Conservation (phyloP, 495 filamentous ascomycete genomes). For the Penicillium pancosmium region DNA sequence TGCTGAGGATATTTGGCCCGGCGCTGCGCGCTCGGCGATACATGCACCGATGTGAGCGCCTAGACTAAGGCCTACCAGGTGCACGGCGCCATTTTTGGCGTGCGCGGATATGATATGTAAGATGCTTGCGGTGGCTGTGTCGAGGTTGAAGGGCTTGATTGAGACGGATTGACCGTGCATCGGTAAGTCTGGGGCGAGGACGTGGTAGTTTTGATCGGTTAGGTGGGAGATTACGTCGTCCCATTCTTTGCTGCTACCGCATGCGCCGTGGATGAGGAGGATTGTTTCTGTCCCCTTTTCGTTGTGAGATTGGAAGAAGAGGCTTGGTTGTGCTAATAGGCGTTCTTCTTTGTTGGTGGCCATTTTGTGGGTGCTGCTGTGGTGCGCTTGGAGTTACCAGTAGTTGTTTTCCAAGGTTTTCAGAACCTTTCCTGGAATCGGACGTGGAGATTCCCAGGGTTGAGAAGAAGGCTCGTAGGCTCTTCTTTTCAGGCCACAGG, state of each 20-base stretch:
- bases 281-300: constrained; percentile 12
- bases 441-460: too few species aligned
- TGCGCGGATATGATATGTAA: constrained; percentile 12
- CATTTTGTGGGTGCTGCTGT: not conserved
- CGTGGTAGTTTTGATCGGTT: constrained; percentile 14
- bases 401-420: too few species aligned
- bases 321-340: not conserved
- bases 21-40: constrained; percentile 7
- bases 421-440: too few species aligned
- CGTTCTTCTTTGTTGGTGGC: not conserved
- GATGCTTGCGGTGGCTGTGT: constrained; percentile 4
- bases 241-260: constrained; percentile 16
- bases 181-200: constrained; percentile 23
- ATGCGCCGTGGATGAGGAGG: constrained; percentile 24
- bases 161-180: constrained; percentile 20
- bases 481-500: too few species aligned
- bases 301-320: constrained; percentile 12
- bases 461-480: too few species aligned
- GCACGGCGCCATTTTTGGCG: constrained; percentile 11
- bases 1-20: constrained; percentile 6
- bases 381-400: not conserved
- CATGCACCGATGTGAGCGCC: constrained; percentile 19
- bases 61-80: constrained; percentile 19
- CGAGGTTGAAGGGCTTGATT: constrained; percentile 16
- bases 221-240: constrained; percentile 17